Percentiles rank a stretch among this genome's conserved stretches.
Evolutionary conservation across 2,329 filamentous ascomycete species (phyloP).

Genomic region (Colletotrichum filicis): DNA sequence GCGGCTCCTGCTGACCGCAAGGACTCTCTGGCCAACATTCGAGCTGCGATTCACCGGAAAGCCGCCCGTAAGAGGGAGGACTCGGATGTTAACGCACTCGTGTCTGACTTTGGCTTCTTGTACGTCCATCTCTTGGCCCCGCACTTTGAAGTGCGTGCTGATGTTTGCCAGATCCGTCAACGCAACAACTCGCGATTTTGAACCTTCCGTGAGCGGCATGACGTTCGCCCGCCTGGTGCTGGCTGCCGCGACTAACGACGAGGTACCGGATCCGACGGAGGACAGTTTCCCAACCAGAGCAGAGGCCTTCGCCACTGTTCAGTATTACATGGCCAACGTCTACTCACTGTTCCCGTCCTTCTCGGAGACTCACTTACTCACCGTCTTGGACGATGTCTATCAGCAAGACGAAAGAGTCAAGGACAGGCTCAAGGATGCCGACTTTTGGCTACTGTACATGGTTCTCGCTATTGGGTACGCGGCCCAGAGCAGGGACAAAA

Average conservation of each 20-base stretch:
- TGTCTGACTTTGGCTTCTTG: slow-evolving; percentile 94
- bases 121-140: slow-evolving; percentile 54
- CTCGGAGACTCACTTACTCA: slow-evolving; percentile 80
- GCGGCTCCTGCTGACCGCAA: slow-evolving; percentile 57
- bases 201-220: slow-evolving; percentile 87
- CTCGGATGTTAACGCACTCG: slow-evolving; percentile 88
- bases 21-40: slow-evolving; percentile 71
- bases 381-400: slow-evolving; percentile 85
- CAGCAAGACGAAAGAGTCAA: slow-evolving; percentile 69
- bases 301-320: slow-evolving; percentile 74
- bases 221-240: slow-evolving; percentile 91
- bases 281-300: slow-evolving; percentile 77
- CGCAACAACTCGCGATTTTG: slow-evolving; percentile 93
- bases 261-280: slow-evolving; percentile 71
- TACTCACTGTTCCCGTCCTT: slow-evolving; percentile 86
- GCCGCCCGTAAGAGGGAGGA: slow-evolving; percentile 77
- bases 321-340: slow-evolving; percentile 87
- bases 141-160: neutral
- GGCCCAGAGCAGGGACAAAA: slow-evolving; percentile 75
- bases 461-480: slow-evolving; percentile 86
- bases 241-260: slow-evolving; percentile 81
- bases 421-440: slow-evolving; percentile 67
- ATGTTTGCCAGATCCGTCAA: slow-evolving; percentile 78
- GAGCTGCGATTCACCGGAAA: slow-evolving; percentile 72
- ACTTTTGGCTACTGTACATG: slow-evolving; percentile 90